These are phyloP conservation scores for Geosmithia flava DNA, from an alignment of 2,329 filamentous ascomycete species.

Conservation along the genomic window DNA sequence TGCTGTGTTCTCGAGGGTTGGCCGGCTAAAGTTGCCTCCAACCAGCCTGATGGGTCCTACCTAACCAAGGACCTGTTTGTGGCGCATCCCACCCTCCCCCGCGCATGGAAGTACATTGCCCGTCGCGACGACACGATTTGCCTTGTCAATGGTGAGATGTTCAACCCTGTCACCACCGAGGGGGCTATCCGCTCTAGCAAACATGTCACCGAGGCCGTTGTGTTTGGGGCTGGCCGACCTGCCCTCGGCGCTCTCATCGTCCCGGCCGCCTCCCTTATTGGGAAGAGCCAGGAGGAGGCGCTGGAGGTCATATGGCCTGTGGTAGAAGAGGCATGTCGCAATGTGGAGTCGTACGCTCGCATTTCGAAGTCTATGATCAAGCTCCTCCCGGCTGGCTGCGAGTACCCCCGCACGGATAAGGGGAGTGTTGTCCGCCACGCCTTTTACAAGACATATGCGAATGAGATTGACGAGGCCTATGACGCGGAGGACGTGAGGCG, in stretches of 20 bases:
- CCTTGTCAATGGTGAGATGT: conserved; percentile 55
- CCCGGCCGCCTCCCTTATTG: conserved; percentile 12
- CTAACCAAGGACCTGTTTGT: conserved; percentile 52
- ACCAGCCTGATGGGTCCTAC: conserved; percentile 45
- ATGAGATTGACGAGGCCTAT: conserved; percentile 28
- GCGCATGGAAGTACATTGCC: conserved; percentile 49
- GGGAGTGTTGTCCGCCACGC: conserved; percentile 37
- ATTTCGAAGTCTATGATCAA: conserved; percentile 35
- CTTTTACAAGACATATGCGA: conserved; percentile 29
- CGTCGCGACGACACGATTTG: conserved; percentile 46
- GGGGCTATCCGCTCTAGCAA: conserved; percentile 31
- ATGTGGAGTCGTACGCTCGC: conserved; percentile 14
- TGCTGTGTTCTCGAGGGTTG: conserved; percentile 25
- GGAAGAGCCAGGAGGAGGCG: conserved; percentile 13
- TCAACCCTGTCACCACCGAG: conserved; percentile 51
- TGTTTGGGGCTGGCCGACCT: conserved; percentile 45
- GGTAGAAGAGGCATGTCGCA: conserved; percentile 14
- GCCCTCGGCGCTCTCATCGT: conserved; percentile 46
- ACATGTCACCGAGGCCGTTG: conserved; percentile 38
- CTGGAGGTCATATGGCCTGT: conserved; percentile 16
- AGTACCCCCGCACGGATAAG: conserved; percentile 39
- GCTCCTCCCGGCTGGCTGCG: conserved; percentile 25
- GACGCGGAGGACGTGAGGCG: not conserved
- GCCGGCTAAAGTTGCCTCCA: conserved; percentile 45
- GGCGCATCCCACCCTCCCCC: conserved; percentile 32